Percentiles rank a stretch among this genome's conserved stretches.
Conservation (phyloP, 2,329 filamentous ascomycete species). For the Penicillium psychrosexuale region DNA sequence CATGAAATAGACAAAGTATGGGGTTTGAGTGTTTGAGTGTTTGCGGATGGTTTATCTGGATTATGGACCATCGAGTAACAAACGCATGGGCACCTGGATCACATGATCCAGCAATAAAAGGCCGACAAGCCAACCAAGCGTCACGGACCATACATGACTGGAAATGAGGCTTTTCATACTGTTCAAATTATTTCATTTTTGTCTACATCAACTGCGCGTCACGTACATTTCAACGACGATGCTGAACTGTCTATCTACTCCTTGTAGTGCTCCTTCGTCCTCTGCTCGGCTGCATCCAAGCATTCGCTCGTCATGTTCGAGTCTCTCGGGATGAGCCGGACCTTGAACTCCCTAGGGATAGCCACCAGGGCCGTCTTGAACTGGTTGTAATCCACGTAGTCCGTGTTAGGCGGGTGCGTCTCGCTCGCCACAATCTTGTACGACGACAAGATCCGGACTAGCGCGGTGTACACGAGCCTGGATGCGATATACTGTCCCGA, state of each 20-base stretch:
- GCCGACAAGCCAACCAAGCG: too few species aligned
- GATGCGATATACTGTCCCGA: slow-evolving; percentile 58
- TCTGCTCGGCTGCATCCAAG: slow-evolving; percentile 42
- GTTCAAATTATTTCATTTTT: too few species aligned
- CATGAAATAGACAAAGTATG: too few species aligned
- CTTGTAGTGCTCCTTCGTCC: slow-evolving; percentile 52
- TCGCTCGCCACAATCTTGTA: slow-evolving; percentile 53
- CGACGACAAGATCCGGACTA: slow-evolving; percentile 53
- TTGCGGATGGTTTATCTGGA: too few species aligned
- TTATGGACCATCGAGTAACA: too few species aligned
- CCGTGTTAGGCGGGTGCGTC: slow-evolving; percentile 56
- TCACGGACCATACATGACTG: too few species aligned
- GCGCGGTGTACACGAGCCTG: slow-evolving; percentile 54
- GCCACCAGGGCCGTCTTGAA: slow-evolving; percentile 60
- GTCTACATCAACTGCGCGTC: too few species aligned
- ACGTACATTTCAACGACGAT: too few species aligned
- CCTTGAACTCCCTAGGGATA: slow-evolving; percentile 58
- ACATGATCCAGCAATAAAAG: too few species aligned
- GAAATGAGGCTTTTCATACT: too few species aligned
- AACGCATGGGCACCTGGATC: too few species aligned
- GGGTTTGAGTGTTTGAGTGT: too few species aligned
- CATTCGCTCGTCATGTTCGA: slow-evolving; percentile 39
- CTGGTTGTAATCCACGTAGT: slow-evolving; percentile 62
- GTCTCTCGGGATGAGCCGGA: slow-evolving; percentile 55
- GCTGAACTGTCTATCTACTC: slow-evolving; percentile 23